Conservation (phyloP, 2,329 filamentous ascomycete genomes). For the Fusarium miscanthi region DNA sequence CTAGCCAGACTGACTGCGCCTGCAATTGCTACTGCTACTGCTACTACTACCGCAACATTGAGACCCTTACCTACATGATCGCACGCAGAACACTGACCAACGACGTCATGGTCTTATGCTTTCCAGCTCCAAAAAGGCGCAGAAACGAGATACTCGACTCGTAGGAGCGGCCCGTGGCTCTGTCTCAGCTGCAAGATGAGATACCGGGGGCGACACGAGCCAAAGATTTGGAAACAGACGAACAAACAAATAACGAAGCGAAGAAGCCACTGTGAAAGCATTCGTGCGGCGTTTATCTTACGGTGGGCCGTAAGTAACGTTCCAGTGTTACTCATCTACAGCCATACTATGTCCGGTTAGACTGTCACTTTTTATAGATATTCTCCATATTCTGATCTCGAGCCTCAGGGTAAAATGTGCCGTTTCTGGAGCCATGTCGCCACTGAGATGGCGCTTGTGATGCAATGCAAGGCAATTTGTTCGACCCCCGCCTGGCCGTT, state of each 20-base stretch:
- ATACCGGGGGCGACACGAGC: constrained; percentile 20
- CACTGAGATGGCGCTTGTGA: constrained; percentile 31
- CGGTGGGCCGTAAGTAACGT: constrained; percentile 40
- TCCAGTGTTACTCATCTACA: constrained; percentile 30
- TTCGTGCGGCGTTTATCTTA: constrained; percentile 29
- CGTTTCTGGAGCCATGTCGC: constrained; percentile 32
- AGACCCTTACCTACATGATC: constrained; percentile 4
- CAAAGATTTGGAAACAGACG: constrained; percentile 23
- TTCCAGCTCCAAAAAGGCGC: constrained; percentile 5
- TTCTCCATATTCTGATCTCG: constrained; percentile 32
- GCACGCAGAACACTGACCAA: background rate
- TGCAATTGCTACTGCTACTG: constrained; percentile 25
- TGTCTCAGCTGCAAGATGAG: constrained; percentile 38
- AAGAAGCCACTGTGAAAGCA: constrained; percentile 21
- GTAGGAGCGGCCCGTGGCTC: constrained; percentile 16
- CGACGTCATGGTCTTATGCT: constrained; percentile 30
- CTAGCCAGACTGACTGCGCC: constrained; percentile 17
- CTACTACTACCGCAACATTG: constrained; percentile 28
- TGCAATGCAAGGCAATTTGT: constrained; percentile 23
- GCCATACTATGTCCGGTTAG: constrained; percentile 18
- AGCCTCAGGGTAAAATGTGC: constrained; percentile 28
- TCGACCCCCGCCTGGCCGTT: constrained; percentile 10
- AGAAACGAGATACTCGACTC: constrained; percentile 8
- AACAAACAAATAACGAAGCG: constrained; percentile 18
- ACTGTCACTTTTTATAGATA: constrained; percentile 37